Evolutionary conservation across 768 basidiomycete species (phyloP).

Genomic region (Mycena alexandri): DNA sequence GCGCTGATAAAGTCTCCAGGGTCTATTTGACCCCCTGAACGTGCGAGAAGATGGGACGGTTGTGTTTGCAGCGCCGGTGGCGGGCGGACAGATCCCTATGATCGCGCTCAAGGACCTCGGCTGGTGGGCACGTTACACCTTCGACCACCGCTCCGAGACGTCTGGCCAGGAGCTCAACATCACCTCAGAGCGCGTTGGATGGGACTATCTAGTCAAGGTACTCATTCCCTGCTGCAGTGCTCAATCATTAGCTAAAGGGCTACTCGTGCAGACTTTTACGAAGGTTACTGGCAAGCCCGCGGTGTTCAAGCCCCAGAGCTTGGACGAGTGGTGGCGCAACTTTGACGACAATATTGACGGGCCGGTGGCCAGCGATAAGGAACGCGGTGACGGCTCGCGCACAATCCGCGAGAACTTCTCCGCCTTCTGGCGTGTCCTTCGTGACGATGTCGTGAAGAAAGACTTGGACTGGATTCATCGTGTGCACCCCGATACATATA

Average conservation of each 20-base stretch:
- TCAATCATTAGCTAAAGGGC: no score
- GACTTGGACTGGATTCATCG: slow-evolving; percentile 50
- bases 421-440: slow-evolving; percentile 48
- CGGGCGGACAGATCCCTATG: slow-evolving; percentile 51
- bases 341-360: slow-evolving; percentile 5
- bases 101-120: slow-evolving; percentile 55
- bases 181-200: slow-evolving; percentile 51
- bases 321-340: slow-evolving; percentile 34
- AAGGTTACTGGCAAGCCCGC: slow-evolving; percentile 32
- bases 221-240: no score
- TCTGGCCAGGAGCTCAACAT: slow-evolving; percentile 53
- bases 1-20: slow-evolving; percentile 18
- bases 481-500: slow-evolving; percentile 44
- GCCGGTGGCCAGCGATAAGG: slow-evolving; percentile 2
- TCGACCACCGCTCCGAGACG: slow-evolving; percentile 50
- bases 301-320: slow-evolving; percentile 15
- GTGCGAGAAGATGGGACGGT: slow-evolving; percentile 54
- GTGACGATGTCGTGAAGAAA: slow-evolving; percentile 47
- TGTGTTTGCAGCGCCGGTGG: slow-evolving; percentile 54
- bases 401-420: slow-evolving; percentile 13
- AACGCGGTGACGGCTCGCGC: slow-evolving; percentile 8
- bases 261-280: slow-evolving; percentile 23
- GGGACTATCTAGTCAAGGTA: slow-evolving; percentile 49
- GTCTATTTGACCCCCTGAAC: slow-evolving; percentile 14
- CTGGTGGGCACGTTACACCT: slow-evolving; percentile 55